Evolutionary conservation across 495 filamentous ascomycete species (phyloP).

Genomic region (Friedmanniomyces endolithicus): DNA sequence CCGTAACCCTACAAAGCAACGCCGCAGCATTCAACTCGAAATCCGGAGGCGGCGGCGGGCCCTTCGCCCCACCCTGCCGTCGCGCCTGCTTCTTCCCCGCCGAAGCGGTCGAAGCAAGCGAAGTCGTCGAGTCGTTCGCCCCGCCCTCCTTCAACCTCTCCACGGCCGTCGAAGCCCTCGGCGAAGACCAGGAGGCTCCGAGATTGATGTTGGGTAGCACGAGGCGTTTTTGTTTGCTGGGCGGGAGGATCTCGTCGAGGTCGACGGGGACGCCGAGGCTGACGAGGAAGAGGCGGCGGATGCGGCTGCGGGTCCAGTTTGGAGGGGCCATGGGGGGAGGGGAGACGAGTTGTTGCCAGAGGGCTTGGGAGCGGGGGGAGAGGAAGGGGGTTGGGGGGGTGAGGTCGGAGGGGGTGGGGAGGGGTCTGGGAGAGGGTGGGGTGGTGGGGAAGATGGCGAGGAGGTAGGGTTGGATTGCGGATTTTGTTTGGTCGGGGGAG

Average conservation of each 20-base stretch:
- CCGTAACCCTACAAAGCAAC: slow-evolving; percentile 70
- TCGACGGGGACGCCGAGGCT: slow-evolving; percentile 93
- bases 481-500: slow-evolving; percentile 36
- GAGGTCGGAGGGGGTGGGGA: slow-evolving; percentile 39
- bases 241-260: slow-evolving; percentile 90
- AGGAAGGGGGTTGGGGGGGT: slow-evolving; percentile 47
- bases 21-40: slow-evolving; percentile 68
- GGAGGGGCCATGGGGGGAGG: slow-evolving; percentile 90
- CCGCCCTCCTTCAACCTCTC: slow-evolving; percentile 37
- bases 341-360: slow-evolving; percentile 93
- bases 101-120: slow-evolving; percentile 5
- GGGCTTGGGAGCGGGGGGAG: slow-evolving; percentile 60
- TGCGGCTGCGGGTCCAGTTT: slow-evolving; percentile 95
- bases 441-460: slow-evolving; percentile 47
- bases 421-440: slow-evolving; percentile 33
- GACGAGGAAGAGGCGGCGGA: slow-evolving; percentile 89
- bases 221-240: slow-evolving; percentile 95
- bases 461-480: slow-evolving; percentile 40
- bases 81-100: too few relatives aligned
- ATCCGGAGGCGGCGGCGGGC: slow-evolving; percentile 54
- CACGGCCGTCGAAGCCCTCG: slow-evolving; percentile 38
- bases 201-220: slow-evolving; percentile 74
- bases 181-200: slow-evolving; percentile 22
- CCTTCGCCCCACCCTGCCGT: too few relatives aligned
- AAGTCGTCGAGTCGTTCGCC: slow-evolving; percentile 41